A percentile compares a stretch with the other conserved stretches of the same genome.
Conservation (phyloP, 768 basidiomycete genomes). For the Amanita thiersii region DNA sequence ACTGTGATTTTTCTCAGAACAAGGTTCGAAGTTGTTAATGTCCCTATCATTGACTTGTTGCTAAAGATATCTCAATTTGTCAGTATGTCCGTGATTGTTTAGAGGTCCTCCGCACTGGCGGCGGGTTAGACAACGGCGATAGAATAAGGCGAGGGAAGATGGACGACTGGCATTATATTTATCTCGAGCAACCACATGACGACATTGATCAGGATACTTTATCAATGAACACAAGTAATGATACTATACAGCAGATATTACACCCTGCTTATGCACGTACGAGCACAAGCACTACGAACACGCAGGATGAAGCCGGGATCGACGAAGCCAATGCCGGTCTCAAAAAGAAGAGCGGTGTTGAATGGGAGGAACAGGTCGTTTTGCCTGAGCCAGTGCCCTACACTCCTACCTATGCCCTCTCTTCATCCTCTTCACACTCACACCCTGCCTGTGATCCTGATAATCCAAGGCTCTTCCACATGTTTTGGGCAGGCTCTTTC, state of each 20-base stretch:
- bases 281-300: background rate
- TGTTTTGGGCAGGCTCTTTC: constrained; percentile 97
- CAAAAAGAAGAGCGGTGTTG: constrained; percentile 44
- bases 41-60: background rate
- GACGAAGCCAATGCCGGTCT: constrained; percentile 47
- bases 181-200: constrained; percentile 41
- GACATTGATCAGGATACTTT: constrained; percentile 15
- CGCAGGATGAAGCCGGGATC: background rate
- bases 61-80: constrained; percentile 6
- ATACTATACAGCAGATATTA: constrained; percentile 12
- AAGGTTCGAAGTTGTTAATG: constrained; percentile 41
- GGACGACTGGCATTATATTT: constrained; percentile 79
- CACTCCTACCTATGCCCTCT: constrained; percentile 29
- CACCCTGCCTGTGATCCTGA: constrained; percentile 73
- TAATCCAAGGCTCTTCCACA: constrained; percentile 80
- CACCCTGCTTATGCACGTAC: constrained; percentile 14
- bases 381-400: constrained; percentile 41
- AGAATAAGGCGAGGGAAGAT: constrained; percentile 65
- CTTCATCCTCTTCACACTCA: constrained; percentile 25
- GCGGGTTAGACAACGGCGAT: constrained; percentile 71
- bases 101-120: constrained; percentile 81
- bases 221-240: background rate
- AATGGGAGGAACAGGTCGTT: constrained; percentile 48
- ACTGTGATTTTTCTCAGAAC: constrained; percentile 73
- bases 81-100: constrained; percentile 95